A percentile compares a stretch with the other conserved stretches of the same genome.
Evolutionary conservation across 257 asterid genomes (phyloP).

Genomic region (Penstemon eatonii): DNA sequence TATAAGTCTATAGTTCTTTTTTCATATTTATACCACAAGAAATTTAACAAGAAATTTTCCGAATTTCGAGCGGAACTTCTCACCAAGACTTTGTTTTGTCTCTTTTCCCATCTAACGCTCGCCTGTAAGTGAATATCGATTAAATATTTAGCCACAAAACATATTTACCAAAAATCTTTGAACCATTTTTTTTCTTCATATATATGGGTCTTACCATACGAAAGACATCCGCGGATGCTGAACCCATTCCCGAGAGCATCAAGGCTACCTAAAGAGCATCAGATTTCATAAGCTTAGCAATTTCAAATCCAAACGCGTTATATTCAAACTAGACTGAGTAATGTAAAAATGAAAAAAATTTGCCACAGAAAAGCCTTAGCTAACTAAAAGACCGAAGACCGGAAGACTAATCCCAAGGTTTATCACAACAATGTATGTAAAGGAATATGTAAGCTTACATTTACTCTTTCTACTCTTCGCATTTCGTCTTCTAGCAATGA

Average conservation of each 20-base stretch:
- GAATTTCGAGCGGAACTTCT: constrained; percentile 24
- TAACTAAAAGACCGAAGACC: too few relatives aligned
- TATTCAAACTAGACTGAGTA: too few relatives aligned
- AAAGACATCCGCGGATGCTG: constrained; percentile 77
- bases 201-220: constrained; percentile 47
- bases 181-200: too few relatives aligned
- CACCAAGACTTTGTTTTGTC: constrained; percentile 89
- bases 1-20: neutral
- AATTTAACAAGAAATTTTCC: too few relatives aligned
- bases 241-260: constrained; percentile 98
- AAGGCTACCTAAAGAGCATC: constrained; percentile 68
- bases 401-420: too few relatives aligned
- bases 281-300: constrained; percentile 16
- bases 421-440: neutral
- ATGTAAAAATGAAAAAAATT: too few relatives aligned
- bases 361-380: too few relatives aligned
- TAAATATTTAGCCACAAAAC: constrained; percentile 11
- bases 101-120: constrained; percentile 76
- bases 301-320: too few relatives aligned
- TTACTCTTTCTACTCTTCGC: constrained; percentile 98
- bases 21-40: too few relatives aligned
- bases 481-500: constrained; percentile 97
- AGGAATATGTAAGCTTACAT: constrained; percentile 51
- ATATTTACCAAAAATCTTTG: neutral
- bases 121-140: constrained; percentile 54